Conservation (phyloP, 768 basidiomycete genomes). For the Leccinum rimulosum region DNA sequence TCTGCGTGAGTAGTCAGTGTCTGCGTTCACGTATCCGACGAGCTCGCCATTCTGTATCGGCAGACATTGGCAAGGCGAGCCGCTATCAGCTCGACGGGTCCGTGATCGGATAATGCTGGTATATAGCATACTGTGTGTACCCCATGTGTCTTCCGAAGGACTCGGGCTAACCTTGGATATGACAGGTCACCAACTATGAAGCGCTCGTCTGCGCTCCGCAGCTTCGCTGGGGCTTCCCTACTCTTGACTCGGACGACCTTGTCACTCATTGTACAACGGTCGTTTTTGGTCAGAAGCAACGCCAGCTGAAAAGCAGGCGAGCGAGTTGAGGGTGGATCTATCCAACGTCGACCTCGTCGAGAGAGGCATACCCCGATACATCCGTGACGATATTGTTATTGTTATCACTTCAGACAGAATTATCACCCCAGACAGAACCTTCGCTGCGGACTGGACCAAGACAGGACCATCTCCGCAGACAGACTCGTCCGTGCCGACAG, state of each 20-base stretch:
- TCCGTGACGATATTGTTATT: slow-evolving; percentile 10
- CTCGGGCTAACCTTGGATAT: neutral
- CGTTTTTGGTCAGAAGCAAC: slow-evolving; percentile 30
- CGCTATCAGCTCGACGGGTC: slow-evolving; percentile 30
- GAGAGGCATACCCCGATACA: slow-evolving; percentile 28
- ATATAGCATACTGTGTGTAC: slow-evolving; percentile 31
- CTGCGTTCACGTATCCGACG: neutral
- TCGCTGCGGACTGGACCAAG: no score
- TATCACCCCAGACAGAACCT: no score
- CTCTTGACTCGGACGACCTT: slow-evolving; percentile 4
- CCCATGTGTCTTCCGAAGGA: neutral
- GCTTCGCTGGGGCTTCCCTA: slow-evolving; percentile 30
- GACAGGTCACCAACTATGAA: slow-evolving; percentile 33
- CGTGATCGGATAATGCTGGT: slow-evolving; percentile 29
- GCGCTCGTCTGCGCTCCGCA: slow-evolving; percentile 36
- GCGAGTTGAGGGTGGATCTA: slow-evolving; percentile 11
- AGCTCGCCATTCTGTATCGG: neutral
- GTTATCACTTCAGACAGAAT: neutral
- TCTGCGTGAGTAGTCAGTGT: slow-evolving; percentile 3
- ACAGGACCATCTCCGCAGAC: no score
- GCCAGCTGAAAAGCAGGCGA: neutral
- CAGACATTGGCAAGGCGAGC: slow-evolving; percentile 37
- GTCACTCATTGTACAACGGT: slow-evolving; percentile 28
- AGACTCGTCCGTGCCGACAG: no score
- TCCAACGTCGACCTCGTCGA: slow-evolving; percentile 28